A percentile compares a stretch with the other conserved stretches of the same genome.
Evolutionary conservation across 129 eudicot species (phyloP).

Genomic region (Tagetes erecta): DNA sequence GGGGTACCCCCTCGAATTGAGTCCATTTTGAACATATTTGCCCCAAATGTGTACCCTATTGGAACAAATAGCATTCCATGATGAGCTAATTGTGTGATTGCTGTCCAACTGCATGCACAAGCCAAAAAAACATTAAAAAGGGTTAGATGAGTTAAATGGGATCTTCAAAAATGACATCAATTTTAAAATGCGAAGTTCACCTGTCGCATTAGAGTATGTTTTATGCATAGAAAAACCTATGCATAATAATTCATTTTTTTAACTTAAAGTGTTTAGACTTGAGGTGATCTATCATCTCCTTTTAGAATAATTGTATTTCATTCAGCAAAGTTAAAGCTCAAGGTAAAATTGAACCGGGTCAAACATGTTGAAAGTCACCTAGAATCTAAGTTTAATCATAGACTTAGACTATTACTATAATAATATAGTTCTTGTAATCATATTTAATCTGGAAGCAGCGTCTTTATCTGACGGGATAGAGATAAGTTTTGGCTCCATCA

Average conservation of each 20-base stretch:
- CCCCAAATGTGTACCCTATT: conserved; percentile 87
- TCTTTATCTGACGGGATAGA: too few relatives aligned
- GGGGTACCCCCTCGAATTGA: conserved; percentile 79
- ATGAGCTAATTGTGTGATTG: conserved; percentile 83
- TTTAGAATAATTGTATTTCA: neutral
- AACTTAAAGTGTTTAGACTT: neutral
- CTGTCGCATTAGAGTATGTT: neutral
- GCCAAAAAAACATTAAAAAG: neutral
- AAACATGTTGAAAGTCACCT: neutral
- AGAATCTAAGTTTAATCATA: neutral
- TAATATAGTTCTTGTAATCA: neutral
- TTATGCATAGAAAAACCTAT: neutral
- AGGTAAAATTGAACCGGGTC: neutral
- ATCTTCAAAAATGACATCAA: neutral
- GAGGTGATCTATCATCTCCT: neutral
- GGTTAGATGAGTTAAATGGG: neutral
- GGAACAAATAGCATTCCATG: conserved; percentile 97
- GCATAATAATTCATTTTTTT: neutral
- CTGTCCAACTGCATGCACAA: conserved; percentile 74
- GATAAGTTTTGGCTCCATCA: too few relatives aligned
- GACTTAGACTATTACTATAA: neutral
- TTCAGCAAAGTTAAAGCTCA: neutral
- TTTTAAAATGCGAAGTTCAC: neutral
- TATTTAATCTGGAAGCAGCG: neutral
- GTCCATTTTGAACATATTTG: conserved; percentile 91